Conservation (phyloP, 2,329 filamentous ascomycete genomes). For the Fonsecaea erecta region DNA sequence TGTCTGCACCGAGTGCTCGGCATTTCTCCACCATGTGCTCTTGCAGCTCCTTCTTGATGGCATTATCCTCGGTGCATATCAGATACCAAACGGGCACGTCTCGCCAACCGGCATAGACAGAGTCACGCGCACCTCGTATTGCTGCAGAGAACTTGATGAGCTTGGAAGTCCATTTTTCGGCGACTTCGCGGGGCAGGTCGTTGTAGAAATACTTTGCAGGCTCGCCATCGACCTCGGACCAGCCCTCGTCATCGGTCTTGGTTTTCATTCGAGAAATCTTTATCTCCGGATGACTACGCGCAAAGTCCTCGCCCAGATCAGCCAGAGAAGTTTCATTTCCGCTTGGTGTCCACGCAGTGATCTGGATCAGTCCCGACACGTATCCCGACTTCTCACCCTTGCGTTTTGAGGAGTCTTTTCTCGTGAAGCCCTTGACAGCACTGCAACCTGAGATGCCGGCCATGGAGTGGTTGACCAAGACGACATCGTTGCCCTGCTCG, state of each 20-base stretch:
- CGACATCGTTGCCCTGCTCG: conserved; percentile 18
- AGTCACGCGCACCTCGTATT: conserved; percentile 51
- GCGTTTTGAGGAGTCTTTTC: conserved; percentile 16
- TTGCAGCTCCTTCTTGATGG: conserved; percentile 48
- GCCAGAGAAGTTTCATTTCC: conserved; percentile 47
- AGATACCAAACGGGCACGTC: conserved; percentile 57
- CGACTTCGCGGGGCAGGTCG: conserved; percentile 53
- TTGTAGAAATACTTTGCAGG: conserved; percentile 55
- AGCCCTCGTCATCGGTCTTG: conserved; percentile 44
- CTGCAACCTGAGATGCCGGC: conserved; percentile 21
- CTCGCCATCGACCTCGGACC: conserved; percentile 46
- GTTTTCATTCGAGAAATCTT: conserved; percentile 44
- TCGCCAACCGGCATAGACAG: conserved; percentile 53
- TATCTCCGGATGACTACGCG: conserved; percentile 49
- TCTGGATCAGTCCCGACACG: conserved; percentile 52
- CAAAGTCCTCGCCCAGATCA: conserved; percentile 33
- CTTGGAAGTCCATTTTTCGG: conserved; percentile 47
- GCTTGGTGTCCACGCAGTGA: conserved; percentile 49
- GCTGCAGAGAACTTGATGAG: conserved; percentile 51
- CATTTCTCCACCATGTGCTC: conserved; percentile 6
- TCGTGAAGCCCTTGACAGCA: conserved; percentile 24
- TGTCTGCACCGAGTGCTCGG: conserved; percentile 41
- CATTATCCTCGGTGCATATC: conserved; percentile 49
- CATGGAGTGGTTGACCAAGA: conserved; percentile 29
- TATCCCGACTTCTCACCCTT: conserved; percentile 39